Percentiles rank a stretch among this genome's conserved stretches.
phyloP scores from a whole-genome alignment of 2,329 filamentous ascomycete genomes.

The Microascus cirrosus region DNA sequence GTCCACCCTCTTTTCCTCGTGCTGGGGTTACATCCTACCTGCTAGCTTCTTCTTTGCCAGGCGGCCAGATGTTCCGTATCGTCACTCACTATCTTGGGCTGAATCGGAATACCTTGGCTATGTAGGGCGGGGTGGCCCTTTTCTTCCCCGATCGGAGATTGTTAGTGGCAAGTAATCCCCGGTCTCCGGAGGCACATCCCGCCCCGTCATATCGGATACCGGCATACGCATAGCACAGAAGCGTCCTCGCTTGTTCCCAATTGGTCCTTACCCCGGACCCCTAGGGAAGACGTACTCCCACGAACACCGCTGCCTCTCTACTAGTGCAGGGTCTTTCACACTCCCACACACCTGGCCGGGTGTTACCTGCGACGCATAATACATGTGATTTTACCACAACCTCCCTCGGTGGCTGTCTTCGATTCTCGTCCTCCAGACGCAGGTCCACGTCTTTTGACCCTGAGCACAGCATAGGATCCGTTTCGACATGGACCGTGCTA shows the following conservation, averaged over 20 bases:
- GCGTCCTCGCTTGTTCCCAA: not conserved
- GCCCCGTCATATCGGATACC: conserved; percentile 1
- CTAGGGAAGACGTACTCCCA: not conserved
- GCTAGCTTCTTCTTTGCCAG: not conserved
- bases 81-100: not conserved
- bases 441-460: not conserved
- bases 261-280: conserved; percentile 3
- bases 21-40: not conserved
- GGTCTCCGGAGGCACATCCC: conserved; percentile 1
- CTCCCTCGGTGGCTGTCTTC: not conserved
- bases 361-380: not conserved
- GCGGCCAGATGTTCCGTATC: conserved; percentile 1
- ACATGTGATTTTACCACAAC: not conserved
- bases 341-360: not conserved
- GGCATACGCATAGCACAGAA: not conserved
- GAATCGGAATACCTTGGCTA: not conserved
- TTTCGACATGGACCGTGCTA: not conserved
- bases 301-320: not conserved
- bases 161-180: not conserved
- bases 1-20: not conserved
- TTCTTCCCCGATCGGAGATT: not conserved
- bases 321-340: not conserved
- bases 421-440: not conserved
- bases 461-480: not conserved
- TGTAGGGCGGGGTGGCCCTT: not conserved